Conservation (phyloP, 2,329 filamentous ascomycete species). For the Fulvia fulva region DNA sequence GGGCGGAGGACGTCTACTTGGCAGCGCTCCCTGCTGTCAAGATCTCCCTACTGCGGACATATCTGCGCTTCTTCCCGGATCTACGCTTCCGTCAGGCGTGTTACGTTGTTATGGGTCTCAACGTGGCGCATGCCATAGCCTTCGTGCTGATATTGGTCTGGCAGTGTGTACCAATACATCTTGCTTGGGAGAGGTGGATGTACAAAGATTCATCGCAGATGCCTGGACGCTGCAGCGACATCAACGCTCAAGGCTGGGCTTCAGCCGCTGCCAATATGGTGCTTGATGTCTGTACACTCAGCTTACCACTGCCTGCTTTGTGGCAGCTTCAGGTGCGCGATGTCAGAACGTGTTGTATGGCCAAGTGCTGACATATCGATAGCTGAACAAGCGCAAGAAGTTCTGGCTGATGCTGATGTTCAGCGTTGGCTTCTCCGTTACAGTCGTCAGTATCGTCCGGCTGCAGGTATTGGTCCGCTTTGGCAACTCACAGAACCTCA, state of each 20-base stretch:
- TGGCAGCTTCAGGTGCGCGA: slow-evolving; percentile 1
- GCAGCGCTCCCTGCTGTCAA: slow-evolving; percentile 11
- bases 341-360: not conserved
- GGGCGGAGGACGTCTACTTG: slow-evolving; percentile 9
- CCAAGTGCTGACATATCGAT: not conserved
- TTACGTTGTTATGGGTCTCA: slow-evolving; percentile 5
- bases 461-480: slow-evolving; percentile 11
- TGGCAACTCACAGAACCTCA: slow-evolving; percentile 8
- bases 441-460: slow-evolving; percentile 15
- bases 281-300: slow-evolving; percentile 8
- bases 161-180: slow-evolving; percentile 6
- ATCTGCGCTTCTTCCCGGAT: slow-evolving; percentile 12
- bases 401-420: slow-evolving; percentile 16
- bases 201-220: slow-evolving; percentile 1
- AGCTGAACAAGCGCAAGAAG: slow-evolving; percentile 14
- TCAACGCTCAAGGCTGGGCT: slow-evolving; percentile 10
- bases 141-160: slow-evolving; percentile 7
- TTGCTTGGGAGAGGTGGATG: slow-evolving; percentile 3
- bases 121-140: slow-evolving; percentile 2
- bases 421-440: slow-evolving; percentile 10
- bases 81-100: slow-evolving; percentile 4
- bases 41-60: slow-evolving; percentile 16
- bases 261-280: slow-evolving; percentile 9
- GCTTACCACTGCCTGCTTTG: slow-evolving; percentile 7
- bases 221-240: slow-evolving; percentile 6